A percentile compares a stretch with the other conserved stretches of the same genome.
phyloP scores from a whole-genome alignment of 2,329 filamentous ascomycete species.

The Erysiphe neolycopersici region DNA sequence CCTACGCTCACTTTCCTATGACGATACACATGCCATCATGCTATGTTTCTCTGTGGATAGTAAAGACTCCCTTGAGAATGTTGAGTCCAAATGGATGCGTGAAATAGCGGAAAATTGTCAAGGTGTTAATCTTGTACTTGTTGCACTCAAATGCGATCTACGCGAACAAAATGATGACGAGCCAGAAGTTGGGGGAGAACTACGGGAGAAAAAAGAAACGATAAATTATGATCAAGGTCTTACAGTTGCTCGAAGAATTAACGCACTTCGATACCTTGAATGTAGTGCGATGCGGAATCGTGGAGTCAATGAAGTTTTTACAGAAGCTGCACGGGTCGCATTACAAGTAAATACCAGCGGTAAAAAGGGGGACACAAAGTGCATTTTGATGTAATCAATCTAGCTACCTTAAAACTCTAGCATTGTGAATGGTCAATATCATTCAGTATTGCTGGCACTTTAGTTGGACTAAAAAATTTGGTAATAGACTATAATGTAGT shows the following conservation, averaged over 20 bases:
- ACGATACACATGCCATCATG: constrained; percentile 94
- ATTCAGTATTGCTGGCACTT: no score
- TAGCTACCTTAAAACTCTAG: no score
- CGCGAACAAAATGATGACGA: constrained; percentile 52
- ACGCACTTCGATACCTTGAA: constrained; percentile 83
- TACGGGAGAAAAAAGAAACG: constrained; percentile 36
- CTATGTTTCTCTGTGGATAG: constrained; percentile 96
- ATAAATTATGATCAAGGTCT: constrained; percentile 83
- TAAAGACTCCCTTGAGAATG: constrained; percentile 89
- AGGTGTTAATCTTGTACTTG: constrained; percentile 77
- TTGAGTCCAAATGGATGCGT: constrained; percentile 93
- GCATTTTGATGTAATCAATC: constrained; percentile 26
- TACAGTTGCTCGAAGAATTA: constrained; percentile 73
- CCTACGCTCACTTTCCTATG: constrained; percentile 82
- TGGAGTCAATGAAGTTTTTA: constrained; percentile 95
- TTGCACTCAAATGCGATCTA: constrained; percentile 90
- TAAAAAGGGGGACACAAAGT: constrained; percentile 28
- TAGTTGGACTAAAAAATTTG: no score
- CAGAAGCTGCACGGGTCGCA: constrained; percentile 84
- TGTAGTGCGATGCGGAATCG: constrained; percentile 97
- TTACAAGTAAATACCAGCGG: constrained; percentile 42
- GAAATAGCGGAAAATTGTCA: constrained; percentile 97
- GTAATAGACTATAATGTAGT: no score
- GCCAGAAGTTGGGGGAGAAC: constrained; percentile 18
- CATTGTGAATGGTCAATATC: no score